phyloP scores from a whole-genome alignment of 2,329 filamentous ascomycete genomes.

The Fusarium incarnatum region DNA sequence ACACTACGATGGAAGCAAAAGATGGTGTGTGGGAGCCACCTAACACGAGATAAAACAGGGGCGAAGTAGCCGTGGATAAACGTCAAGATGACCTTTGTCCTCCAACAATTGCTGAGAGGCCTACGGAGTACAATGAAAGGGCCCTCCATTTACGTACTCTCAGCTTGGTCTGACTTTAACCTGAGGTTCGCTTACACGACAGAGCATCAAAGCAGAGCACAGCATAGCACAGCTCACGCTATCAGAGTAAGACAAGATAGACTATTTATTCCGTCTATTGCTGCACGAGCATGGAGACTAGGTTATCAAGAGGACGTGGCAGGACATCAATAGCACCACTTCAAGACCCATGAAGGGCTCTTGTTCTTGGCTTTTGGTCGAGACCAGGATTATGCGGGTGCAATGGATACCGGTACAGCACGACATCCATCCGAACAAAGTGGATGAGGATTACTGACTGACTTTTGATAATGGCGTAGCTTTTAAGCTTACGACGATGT shows the following conservation, averaged over 20 bases:
- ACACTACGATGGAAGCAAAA: constrained; percentile 9
- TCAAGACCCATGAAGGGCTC: constrained; percentile 14
- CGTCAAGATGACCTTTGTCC: constrained; percentile 33
- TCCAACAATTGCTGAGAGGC: constrained; percentile 10
- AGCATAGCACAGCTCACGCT: constrained; percentile 6
- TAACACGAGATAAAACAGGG: constrained; percentile 49
- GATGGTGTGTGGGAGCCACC: constrained; percentile 50
- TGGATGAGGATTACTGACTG: constrained; percentile 15
- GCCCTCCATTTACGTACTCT: not conserved
- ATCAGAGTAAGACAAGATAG: constrained; percentile 17
- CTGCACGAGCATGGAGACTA: constrained; percentile 28
- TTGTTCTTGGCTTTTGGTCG: constrained; percentile 17
- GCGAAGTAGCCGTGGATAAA: constrained; percentile 20
- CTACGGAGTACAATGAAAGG: not conserved
- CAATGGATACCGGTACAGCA: constrained; percentile 5
- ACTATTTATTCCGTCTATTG: constrained; percentile 13
- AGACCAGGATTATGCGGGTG: constrained; percentile 13
- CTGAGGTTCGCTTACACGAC: constrained; percentile 12
- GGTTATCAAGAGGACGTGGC: constrained; percentile 26
- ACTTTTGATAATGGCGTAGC: constrained; percentile 24
- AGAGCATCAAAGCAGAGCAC: not conserved
- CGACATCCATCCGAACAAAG: constrained; percentile 1
- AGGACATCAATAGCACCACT: constrained; percentile 30
- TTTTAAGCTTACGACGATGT: constrained; percentile 22
- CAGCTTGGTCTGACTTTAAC: not conserved